Conservation (phyloP, 1,284 basidiomycete genomes). For the Cystobasidium sp. region DNA sequence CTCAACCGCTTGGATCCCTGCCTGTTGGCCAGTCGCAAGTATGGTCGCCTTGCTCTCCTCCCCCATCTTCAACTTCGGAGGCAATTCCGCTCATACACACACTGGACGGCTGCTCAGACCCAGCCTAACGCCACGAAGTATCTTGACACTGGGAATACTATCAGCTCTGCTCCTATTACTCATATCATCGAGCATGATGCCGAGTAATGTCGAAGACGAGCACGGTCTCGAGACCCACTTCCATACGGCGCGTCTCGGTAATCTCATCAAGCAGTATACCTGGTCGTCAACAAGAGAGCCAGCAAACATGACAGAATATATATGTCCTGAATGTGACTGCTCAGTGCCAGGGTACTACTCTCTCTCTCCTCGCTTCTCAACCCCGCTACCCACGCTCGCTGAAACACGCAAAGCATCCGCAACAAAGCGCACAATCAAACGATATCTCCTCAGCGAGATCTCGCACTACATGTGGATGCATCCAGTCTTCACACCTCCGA, state of each 20-base stretch:
- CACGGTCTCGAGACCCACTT: background rate
- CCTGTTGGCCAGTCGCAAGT: background rate
- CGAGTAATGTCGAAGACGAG: background rate
- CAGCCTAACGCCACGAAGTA: background rate
- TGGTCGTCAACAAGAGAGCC: background rate
- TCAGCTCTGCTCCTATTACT: background rate
- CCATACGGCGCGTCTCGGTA: background rate
- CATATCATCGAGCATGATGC: background rate
- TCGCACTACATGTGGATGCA: conserved; percentile 11
- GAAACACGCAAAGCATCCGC: background rate
- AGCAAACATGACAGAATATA: background rate
- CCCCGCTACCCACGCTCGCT: background rate
- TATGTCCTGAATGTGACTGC: conserved; percentile 19
- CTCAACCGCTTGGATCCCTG: too few relatives aligned
- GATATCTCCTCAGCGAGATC: background rate
- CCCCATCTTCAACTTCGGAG: background rate
- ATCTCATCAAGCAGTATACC: background rate
- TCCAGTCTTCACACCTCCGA: background rate
- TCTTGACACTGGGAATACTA: background rate
- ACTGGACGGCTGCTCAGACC: too few relatives aligned
- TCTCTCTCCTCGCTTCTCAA: conserved; percentile 9
- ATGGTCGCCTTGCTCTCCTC: background rate
- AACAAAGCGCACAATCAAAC: conserved; percentile 8
- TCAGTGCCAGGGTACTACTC: background rate
- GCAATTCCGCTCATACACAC: background rate